These are phyloP conservation scores for Penicillium sp. DNA, from an alignment of 2,329 filamentous ascomycete species.

Conservation along the genomic window DNA sequence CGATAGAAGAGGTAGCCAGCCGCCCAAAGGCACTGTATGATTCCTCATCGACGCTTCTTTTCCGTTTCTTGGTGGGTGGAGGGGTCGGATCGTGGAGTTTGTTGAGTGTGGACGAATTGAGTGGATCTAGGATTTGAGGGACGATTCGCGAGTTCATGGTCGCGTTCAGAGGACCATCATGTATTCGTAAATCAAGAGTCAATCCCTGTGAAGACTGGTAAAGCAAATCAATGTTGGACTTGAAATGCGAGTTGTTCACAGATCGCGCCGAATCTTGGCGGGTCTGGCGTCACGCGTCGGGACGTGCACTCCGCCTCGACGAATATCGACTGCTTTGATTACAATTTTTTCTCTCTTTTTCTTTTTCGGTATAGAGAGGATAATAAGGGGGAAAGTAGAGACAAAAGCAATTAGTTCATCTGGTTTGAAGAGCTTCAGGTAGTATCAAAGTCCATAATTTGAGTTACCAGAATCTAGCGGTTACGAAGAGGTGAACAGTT, in stretches of 20 bases:
- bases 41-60: slow-evolving; percentile 19
- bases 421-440: no score
- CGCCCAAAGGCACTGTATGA: slow-evolving; percentile 16
- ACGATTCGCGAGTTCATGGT: slow-evolving; percentile 40
- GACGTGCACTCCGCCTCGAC: slow-evolving; percentile 13
- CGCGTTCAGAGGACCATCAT: slow-evolving; percentile 29
- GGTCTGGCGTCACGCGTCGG: slow-evolving; percentile 31
- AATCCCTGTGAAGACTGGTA: slow-evolving; percentile 8
- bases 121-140: slow-evolving; percentile 34
- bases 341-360: background rate
- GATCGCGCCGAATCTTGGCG: slow-evolving; percentile 16
- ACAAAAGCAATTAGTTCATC: background rate
- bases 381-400: background rate
- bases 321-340: background rate
- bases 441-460: no score
- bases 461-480: no score
- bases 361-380: background rate
- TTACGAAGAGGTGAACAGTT: background rate
- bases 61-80: slow-evolving; percentile 38
- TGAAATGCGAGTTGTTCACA: slow-evolving; percentile 8
- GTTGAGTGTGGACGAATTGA: slow-evolving; percentile 36
- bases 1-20: slow-evolving; percentile 27
- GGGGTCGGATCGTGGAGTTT: slow-evolving; percentile 25
- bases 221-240: slow-evolving; percentile 1
- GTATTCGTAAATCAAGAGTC: slow-evolving; percentile 3